phyloP scores from a whole-genome alignment of 768 basidiomycete genomes.

The Boletus bicolor region DNA sequence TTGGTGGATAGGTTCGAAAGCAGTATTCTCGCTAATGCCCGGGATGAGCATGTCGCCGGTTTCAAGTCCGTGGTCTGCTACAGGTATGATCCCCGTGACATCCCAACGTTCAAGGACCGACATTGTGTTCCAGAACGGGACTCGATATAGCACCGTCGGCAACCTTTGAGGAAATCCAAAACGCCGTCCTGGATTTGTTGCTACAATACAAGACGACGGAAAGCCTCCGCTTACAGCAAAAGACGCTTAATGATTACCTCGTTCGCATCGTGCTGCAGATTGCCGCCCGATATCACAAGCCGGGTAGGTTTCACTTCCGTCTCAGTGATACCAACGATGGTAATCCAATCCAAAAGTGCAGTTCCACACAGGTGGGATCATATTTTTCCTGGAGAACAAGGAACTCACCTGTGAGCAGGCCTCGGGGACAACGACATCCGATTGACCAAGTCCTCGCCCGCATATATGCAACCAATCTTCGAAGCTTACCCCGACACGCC shows the following conservation, averaged over 20 bases:
- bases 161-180: conserved; percentile 28
- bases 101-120: not conserved
- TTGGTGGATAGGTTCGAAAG: conserved; percentile 38
- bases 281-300: conserved; percentile 52
- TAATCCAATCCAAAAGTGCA: conserved; percentile 49
- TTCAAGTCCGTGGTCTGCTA: conserved; percentile 82
- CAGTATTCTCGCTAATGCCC: conserved; percentile 37
- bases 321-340: not conserved
- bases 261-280: conserved; percentile 54
- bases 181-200: conserved; percentile 32
- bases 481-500: conserved; percentile 55
- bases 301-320: conserved; percentile 42
- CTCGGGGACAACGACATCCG: conserved; percentile 73
- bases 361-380: conserved; percentile 61
- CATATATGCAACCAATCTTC: conserved; percentile 67
- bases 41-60: conserved; percentile 50
- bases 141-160: conserved; percentile 45
- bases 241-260: conserved; percentile 63
- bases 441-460: conserved; percentile 55
- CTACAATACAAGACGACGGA: conserved; percentile 35
- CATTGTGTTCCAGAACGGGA: conserved; percentile 47
- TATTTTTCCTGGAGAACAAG: not conserved
- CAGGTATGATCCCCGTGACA: conserved; percentile 22
- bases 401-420: conserved; percentile 27
- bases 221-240: conserved; percentile 54